These are phyloP conservation scores for Orbilia quercus DNA, from an alignment of 2,329 filamentous ascomycete genomes.

Conservation along the genomic window DNA sequence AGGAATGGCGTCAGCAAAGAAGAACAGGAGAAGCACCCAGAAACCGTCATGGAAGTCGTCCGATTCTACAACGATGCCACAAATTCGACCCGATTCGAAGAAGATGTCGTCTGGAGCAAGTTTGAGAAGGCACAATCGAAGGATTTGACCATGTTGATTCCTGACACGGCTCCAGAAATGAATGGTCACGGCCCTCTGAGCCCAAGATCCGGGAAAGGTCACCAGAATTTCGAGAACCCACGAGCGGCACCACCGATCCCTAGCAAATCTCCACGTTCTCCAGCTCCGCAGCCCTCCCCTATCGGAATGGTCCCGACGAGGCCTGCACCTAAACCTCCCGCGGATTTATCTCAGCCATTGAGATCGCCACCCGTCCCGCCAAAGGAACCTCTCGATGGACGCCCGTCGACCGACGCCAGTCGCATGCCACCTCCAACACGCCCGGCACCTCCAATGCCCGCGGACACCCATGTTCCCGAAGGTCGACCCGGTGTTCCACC, in stretches of 20 bases:
- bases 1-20: slow-evolving; percentile 96
- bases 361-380: slow-evolving; percentile 70
- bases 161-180: slow-evolving; percentile 61
- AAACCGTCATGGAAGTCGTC: slow-evolving; percentile 94
- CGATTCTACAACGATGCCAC: slow-evolving; percentile 97
- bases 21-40: slow-evolving; percentile 93
- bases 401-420: slow-evolving; percentile 34
- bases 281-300: slow-evolving; percentile 61
- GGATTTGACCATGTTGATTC: slow-evolving; percentile 62
- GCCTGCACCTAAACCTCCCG: slow-evolving; percentile 87
- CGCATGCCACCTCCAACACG: slow-evolving; percentile 52
- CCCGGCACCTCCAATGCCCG: slow-evolving; percentile 40
- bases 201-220: slow-evolving; percentile 43
- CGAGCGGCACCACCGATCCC: slow-evolving; percentile 91
- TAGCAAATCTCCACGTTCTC: slow-evolving; percentile 65
- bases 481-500: slow-evolving; percentile 42
- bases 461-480: slow-evolving; percentile 33
- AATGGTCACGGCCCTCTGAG: slow-evolving; percentile 56
- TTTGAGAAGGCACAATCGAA: slow-evolving; percentile 83
- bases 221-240: slow-evolving; percentile 89
- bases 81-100: slow-evolving; percentile 72
- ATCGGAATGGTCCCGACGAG: slow-evolving; percentile 76
- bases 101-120: slow-evolving; percentile 94
- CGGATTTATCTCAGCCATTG: slow-evolving; percentile 65
- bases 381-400: slow-evolving; percentile 61